Evolutionary conservation across 352 stramenopile species (phyloP).

Genomic region (Globisporangium parvum): DNA sequence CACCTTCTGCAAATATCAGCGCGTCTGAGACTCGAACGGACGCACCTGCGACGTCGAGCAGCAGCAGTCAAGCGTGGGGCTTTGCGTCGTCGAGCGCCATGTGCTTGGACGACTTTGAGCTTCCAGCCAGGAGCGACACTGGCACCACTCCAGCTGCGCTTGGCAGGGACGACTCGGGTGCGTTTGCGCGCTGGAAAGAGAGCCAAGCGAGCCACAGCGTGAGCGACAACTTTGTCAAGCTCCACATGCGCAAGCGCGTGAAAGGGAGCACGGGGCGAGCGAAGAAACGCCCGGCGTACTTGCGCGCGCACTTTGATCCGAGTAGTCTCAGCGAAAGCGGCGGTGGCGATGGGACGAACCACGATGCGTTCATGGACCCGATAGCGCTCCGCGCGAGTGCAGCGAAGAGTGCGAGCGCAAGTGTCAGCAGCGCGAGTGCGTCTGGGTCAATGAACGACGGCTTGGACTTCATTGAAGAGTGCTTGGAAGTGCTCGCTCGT

Average conservation of each 20-base stretch:
- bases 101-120: conserved; percentile 36
- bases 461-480: conserved; percentile 79
- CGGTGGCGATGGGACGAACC: background rate
- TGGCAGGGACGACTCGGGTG: conserved; percentile 8
- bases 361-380: conserved; percentile 17
- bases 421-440: conserved; percentile 10
- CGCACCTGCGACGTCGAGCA: background rate
- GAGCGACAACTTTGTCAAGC: conserved; percentile 74
- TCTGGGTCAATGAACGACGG: conserved; percentile 39
- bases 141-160: background rate
- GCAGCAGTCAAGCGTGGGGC: conserved; percentile 16
- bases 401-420: conserved; percentile 13
- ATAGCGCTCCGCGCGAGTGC: conserved; percentile 1
- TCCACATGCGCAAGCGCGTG: conserved; percentile 75
- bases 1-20: background rate
- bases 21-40: too few species aligned
- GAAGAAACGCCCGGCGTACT: conserved; percentile 62
- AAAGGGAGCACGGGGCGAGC: conserved; percentile 60
- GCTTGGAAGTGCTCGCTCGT: conserved; percentile 46
- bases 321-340: background rate
- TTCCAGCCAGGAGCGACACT: background rate
- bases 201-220: conserved; percentile 41
- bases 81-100: conserved; percentile 27
- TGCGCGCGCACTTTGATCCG: conserved; percentile 28
- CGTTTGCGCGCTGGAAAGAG: conserved; percentile 58